Evolutionary conservation across 441 rosid genomes (phyloP), one percentile per base, ranked within the genome.

Genomic region (Euphorbia neoarborescens): DNA sequence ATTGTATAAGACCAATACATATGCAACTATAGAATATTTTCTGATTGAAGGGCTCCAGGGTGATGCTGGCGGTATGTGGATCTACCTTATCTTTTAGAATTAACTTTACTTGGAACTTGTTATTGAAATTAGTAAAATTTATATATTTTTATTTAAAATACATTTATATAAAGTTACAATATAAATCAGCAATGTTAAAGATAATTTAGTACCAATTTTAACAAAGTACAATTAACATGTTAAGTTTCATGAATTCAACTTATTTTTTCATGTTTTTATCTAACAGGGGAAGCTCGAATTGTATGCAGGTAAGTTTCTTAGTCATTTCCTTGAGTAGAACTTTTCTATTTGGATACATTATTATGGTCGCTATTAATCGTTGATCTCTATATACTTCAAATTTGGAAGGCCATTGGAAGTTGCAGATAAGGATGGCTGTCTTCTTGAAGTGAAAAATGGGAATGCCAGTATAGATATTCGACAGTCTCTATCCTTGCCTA

Each of bases 1-100:
- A 24, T 60, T 75, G 65, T 73, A 84, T 71, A 86, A 83, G 34
- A 80, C 66, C 35, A 83, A 86, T 74, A 50, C 87, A 22, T 88
- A 82, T 62, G 94, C 89, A 4, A 89, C 88, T 22, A 22, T 91
- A 54, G 96, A 91, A 72, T 79, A 85, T 75, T 85, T 91, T 78
- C 42, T 88, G 62, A 80, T 88, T 57, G 92, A 83, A 79, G 87
- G 90, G 46, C 72, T 83, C 58, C 80, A 74, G n/a, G 92, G 84
- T 38, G 96, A 90, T 72, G 81, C 90, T 17, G 85, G 90, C 19
- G 90, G 96, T 89, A 66, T 63, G 65, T 62, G 46, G 46, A 62
- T 62, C 40, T 34, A n/a, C 22, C 63, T 14, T 15, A 4, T 48
- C 44, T 63, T 40, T 70, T n/a, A 1, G 38, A 34, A 73, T 54